These are phyloP conservation scores for Melocanna baccifera DNA, from an alignment of 176 grass and related monocot genomes.

Conservation along the genomic window DNA sequence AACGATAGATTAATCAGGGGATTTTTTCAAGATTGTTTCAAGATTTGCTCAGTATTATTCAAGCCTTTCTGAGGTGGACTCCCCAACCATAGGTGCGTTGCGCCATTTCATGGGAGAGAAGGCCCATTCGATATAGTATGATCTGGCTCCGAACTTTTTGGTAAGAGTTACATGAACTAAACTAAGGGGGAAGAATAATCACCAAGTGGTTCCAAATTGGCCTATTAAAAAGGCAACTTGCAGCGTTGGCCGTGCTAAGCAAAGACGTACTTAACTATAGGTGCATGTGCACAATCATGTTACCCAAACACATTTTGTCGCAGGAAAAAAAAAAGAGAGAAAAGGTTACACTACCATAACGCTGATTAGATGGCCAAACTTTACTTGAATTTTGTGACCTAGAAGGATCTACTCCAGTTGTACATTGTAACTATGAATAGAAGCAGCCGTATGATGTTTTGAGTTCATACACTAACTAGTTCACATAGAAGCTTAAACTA, in stretches of 20 bases:
- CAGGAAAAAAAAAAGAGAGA: neutral
- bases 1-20: conserved; percentile 25
- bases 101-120: conserved; percentile 1
- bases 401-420: neutral
- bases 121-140: neutral
- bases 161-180: neutral
- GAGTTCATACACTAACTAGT: neutral
- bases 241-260: neutral
- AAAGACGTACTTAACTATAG: neutral
- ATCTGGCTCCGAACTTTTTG: conserved; percentile 25
- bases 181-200: neutral
- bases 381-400: neutral
- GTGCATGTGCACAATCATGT: neutral
- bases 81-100: conserved; percentile 24
- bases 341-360: neutral
- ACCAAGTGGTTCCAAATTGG: neutral
- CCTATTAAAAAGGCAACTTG: neutral
- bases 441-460: neutral
- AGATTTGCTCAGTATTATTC: conserved; percentile 8
- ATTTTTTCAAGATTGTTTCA: conserved; percentile 29
- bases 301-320: neutral
- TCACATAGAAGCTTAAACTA: neutral
- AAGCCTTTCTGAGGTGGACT: neutral
- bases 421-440: neutral
- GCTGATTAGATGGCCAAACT: neutral